phyloP scores from a whole-genome alignment of 768 basidiomycete genomes.

The Auriscalpium microsporum region DNA sequence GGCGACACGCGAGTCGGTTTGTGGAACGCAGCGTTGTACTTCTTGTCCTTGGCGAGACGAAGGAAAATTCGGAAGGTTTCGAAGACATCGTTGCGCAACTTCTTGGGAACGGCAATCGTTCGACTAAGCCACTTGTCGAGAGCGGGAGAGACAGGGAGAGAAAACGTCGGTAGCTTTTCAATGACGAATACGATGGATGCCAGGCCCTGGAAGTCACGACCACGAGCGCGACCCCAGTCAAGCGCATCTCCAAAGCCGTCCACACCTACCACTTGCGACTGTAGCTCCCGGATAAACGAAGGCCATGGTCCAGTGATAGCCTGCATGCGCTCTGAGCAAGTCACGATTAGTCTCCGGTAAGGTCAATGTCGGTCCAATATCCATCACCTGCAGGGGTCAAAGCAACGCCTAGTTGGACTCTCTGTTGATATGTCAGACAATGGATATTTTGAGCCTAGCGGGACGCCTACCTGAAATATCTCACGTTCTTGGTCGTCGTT shows the following conservation, averaged over 20 bases:
- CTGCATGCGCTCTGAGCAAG: slow-evolving; percentile 50
- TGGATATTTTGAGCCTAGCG: background rate
- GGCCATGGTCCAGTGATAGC: slow-evolving; percentile 53
- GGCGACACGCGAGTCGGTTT: slow-evolving; percentile 42
- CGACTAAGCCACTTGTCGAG: slow-evolving; percentile 25
- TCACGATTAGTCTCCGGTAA: background rate
- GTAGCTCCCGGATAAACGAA: slow-evolving; percentile 49
- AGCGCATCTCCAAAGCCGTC: slow-evolving; percentile 24
- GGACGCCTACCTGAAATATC: slow-evolving; percentile 55
- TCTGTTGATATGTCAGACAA: slow-evolving; percentile 26
- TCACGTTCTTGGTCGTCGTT: slow-evolving; percentile 51
- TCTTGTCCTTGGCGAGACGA: slow-evolving; percentile 31
- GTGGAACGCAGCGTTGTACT: slow-evolving; percentile 30
- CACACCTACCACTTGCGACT: slow-evolving; percentile 35
- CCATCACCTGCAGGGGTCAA: slow-evolving; percentile 54
- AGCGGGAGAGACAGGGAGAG: slow-evolving; percentile 11
- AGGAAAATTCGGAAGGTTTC: slow-evolving; percentile 41
- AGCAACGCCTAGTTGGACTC: slow-evolving; percentile 74
- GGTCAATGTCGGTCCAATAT: background rate
- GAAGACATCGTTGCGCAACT: slow-evolving; percentile 27
- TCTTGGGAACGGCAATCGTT: slow-evolving; percentile 19
- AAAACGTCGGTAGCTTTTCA: slow-evolving; percentile 16
- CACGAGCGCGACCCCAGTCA: slow-evolving; percentile 30
- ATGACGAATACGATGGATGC: slow-evolving; percentile 25
- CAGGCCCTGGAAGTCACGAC: slow-evolving; percentile 28